Evolutionary conservation across 2,329 filamentous ascomycete species (phyloP).

Genomic region (Mariannaea sp.): DNA sequence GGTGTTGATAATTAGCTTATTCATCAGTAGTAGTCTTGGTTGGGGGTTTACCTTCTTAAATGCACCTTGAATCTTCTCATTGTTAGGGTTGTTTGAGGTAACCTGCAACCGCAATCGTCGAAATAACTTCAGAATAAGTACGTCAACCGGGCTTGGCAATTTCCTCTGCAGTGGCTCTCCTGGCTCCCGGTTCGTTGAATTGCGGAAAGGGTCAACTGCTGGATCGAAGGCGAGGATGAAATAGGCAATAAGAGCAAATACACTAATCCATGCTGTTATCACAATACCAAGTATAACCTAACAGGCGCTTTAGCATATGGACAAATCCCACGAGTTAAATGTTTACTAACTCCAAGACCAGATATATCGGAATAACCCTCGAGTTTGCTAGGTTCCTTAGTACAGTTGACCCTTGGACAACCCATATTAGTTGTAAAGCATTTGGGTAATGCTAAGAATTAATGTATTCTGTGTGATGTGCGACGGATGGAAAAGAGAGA

Average conservation of each 20-base stretch:
- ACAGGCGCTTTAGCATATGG: neutral
- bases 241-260: neutral
- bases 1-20: too few species aligned
- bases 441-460: too few species aligned
- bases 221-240: conserved; percentile 2
- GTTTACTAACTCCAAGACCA: neutral
- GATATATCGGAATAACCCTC: neutral
- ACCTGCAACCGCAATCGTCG: neutral
- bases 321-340: neutral
- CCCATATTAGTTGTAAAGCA: too few species aligned
- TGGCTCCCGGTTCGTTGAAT: neutral
- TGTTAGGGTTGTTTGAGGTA: neutral
- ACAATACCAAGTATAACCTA: conserved; percentile 3
- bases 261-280: neutral
- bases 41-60: neutral
- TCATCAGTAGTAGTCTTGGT: rapidly evolving
- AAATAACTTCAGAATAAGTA: neutral
- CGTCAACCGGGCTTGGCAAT: neutral
- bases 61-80: neutral
- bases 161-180: neutral
- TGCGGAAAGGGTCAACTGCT: neutral
- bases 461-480: too few species aligned
- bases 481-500: too few species aligned
- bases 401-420: too few species aligned
- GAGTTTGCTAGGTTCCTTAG: neutral